phyloP scores from a whole-genome alignment of 345 rosid species.

The Zanthoxylum bungeanum region DNA sequence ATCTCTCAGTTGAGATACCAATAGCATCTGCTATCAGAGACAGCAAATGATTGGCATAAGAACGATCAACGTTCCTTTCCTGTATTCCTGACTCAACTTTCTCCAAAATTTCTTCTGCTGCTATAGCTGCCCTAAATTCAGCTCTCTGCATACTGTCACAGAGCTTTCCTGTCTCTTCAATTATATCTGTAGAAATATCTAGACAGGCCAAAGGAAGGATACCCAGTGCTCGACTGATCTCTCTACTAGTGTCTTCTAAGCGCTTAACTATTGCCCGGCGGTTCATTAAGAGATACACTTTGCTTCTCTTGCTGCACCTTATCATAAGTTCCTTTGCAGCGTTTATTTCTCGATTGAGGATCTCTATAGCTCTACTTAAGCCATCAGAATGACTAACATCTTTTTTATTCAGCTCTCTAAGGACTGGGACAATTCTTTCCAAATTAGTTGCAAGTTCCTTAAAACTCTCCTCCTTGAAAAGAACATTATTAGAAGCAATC shows the following conservation, averaged over 20 bases:
- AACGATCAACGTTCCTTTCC: conserved; percentile 55
- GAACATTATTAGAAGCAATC: conserved; percentile 35
- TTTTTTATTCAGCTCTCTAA: conserved; percentile 47
- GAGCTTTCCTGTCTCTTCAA: conserved; percentile 39
- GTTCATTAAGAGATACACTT: conserved; percentile 60
- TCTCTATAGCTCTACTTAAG: conserved; percentile 43
- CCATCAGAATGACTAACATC: conserved; percentile 32
- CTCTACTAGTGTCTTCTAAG: conserved; percentile 37
- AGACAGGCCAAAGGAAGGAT: conserved; percentile 58
- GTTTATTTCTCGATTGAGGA: conserved; percentile 49
- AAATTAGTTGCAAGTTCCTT: conserved; percentile 43
- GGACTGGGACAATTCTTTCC: conserved; percentile 46
- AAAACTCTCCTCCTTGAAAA: conserved; percentile 54
- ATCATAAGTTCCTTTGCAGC: conserved; percentile 42
- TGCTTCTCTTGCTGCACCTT: conserved; percentile 53
- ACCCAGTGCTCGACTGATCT: conserved; percentile 49
- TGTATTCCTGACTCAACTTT: conserved; percentile 67
- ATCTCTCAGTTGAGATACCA: conserved; percentile 51
- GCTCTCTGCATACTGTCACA: conserved; percentile 49
- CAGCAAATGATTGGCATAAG: conserved; percentile 56
- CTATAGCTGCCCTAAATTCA: conserved; percentile 53
- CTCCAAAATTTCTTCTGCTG: conserved; percentile 60
- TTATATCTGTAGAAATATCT: conserved; percentile 43
- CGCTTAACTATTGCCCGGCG: conserved; percentile 43
- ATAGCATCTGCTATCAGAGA: conserved; percentile 57